phyloP scores from a whole-genome alignment of 2,329 filamentous ascomycete genomes.

The Talaromyces marneffei region DNA sequence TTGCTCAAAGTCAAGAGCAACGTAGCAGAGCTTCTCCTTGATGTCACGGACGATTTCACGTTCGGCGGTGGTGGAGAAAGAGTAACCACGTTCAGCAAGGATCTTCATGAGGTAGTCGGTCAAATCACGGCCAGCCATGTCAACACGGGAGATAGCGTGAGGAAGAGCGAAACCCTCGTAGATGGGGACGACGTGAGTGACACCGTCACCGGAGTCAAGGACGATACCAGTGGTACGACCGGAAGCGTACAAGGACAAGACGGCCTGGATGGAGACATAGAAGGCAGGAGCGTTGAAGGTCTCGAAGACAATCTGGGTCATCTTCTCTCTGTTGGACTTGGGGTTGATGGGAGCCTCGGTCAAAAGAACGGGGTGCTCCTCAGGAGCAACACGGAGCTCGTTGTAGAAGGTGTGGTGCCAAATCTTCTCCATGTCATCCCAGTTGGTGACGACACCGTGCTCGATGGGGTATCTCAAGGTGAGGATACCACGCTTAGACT shows the following conservation, averaged over 20 bases:
- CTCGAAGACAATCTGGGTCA: constrained; percentile 99
- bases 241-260: constrained; percentile 97
- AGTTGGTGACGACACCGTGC: constrained; percentile 99
- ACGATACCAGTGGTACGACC: constrained; percentile 99
- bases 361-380: constrained; percentile 99
- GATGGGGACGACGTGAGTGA: constrained; percentile 99
- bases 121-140: constrained; percentile 99
- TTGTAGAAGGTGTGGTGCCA: constrained; percentile 99
- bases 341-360: constrained; percentile 99
- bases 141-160: constrained; percentile 99
- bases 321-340: constrained; percentile 99
- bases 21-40: constrained; percentile 99
- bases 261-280: constrained; percentile 99
- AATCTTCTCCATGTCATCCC: constrained; percentile 99
- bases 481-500: constrained; percentile 99
- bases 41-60: constrained; percentile 99
- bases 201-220: constrained; percentile 99
- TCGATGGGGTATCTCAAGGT: constrained; percentile 99
- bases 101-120: constrained; percentile 99
- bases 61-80: constrained; percentile 99
- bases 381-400: constrained; percentile 98
- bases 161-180: constrained; percentile 99
- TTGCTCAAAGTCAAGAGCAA: constrained; percentile 99
- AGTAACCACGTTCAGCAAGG: constrained; percentile 97
- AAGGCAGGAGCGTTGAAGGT: constrained; percentile 99